Evolutionary conservation across 2,329 filamentous ascomycete genomes (phyloP).

Genomic region (Akanthomyces lecanii): DNA sequence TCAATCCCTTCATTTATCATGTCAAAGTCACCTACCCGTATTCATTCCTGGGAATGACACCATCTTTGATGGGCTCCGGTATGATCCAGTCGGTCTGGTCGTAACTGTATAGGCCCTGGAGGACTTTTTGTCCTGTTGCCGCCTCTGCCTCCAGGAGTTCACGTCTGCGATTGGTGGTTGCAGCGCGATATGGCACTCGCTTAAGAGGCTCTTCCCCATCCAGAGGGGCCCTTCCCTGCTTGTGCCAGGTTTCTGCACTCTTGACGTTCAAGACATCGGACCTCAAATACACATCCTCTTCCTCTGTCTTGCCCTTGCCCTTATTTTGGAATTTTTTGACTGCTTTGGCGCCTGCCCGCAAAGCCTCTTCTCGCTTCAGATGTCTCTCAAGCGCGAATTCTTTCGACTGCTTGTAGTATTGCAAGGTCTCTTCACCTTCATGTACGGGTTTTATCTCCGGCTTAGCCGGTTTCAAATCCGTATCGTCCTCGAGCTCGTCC

Average conservation of each 20-base stretch:
- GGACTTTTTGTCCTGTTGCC: slow-evolving; percentile 73
- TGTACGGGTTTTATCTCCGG: slow-evolving; percentile 69
- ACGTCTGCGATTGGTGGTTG: slow-evolving; percentile 79
- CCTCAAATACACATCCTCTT: slow-evolving; percentile 77
- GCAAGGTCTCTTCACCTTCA: slow-evolving; percentile 75
- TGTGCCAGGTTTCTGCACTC: slow-evolving; percentile 95
- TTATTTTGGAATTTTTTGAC: slow-evolving; percentile 72
- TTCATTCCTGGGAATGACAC: slow-evolving; percentile 85
- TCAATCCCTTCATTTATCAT: not conserved
- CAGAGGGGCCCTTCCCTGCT: slow-evolving; percentile 78
- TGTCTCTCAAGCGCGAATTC: slow-evolving; percentile 85
- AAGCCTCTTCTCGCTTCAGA: slow-evolving; percentile 84
- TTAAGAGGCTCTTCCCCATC: slow-evolving; percentile 74
- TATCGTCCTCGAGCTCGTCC: slow-evolving; percentile 75
- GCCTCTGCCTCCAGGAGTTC: slow-evolving; percentile 85
- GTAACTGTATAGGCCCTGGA: slow-evolving; percentile 78
- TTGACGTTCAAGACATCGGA: slow-evolving; percentile 81
- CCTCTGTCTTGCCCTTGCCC: slow-evolving; percentile 66
- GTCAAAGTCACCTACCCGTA: slow-evolving; percentile 57
- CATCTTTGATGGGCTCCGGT: slow-evolving; percentile 77
- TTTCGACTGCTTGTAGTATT: slow-evolving; percentile 80
- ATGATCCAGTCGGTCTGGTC: slow-evolving; percentile 96
- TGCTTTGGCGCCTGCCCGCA: slow-evolving; percentile 62
- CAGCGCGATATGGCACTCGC: slow-evolving; percentile 81
- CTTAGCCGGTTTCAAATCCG: slow-evolving; percentile 69